Conservation (phyloP, 768 basidiomycete species). For the Kwoniella newhampshirensis region DNA sequence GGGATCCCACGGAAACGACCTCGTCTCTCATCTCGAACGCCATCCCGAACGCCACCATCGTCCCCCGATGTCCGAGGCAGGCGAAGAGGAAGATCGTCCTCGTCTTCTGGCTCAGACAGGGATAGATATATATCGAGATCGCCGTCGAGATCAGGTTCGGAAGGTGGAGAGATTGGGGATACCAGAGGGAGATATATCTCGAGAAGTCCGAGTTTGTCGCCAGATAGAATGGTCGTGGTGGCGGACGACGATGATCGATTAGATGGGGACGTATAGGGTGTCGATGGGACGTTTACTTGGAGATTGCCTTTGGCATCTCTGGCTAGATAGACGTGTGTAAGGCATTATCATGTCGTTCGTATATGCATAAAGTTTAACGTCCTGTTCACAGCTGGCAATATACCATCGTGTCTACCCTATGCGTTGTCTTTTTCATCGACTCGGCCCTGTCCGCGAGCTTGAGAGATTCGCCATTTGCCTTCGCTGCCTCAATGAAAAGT, state of each 20-base stretch:
- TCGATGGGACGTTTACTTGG: too few relatives aligned
- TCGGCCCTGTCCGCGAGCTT: too few relatives aligned
- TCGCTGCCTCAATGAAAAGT: too few relatives aligned
- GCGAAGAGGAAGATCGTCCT: slow-evolving; percentile 18
- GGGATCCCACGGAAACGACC: slow-evolving; percentile 20
- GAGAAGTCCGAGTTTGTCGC: slow-evolving; percentile 30
- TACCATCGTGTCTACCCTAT: too few relatives aligned
- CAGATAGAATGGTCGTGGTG: slow-evolving; percentile 19
- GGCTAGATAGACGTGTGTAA: too few relatives aligned
- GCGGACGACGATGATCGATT: slow-evolving; percentile 33
- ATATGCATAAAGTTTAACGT: too few relatives aligned
- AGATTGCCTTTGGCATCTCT: too few relatives aligned
- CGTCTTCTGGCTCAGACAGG: slow-evolving; percentile 21
- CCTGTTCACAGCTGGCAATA: too few relatives aligned
- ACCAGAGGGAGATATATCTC: slow-evolving; percentile 24
- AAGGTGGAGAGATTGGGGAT: slow-evolving; percentile 34
- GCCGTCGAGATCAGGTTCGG: slow-evolving; percentile 17
- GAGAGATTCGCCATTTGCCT: too few relatives aligned
- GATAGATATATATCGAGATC: slow-evolving; percentile 40
- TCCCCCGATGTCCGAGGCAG: slow-evolving; percentile 30
- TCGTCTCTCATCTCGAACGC: slow-evolving; percentile 30
- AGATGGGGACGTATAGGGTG: slow-evolving; percentile 39
- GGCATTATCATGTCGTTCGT: too few relatives aligned
- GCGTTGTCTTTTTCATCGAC: too few relatives aligned
- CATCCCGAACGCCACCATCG: slow-evolving; percentile 32